phyloP scores from a whole-genome alignment of 495 filamentous ascomycete species.

The Lasiosphaeris hirsuta region DNA sequence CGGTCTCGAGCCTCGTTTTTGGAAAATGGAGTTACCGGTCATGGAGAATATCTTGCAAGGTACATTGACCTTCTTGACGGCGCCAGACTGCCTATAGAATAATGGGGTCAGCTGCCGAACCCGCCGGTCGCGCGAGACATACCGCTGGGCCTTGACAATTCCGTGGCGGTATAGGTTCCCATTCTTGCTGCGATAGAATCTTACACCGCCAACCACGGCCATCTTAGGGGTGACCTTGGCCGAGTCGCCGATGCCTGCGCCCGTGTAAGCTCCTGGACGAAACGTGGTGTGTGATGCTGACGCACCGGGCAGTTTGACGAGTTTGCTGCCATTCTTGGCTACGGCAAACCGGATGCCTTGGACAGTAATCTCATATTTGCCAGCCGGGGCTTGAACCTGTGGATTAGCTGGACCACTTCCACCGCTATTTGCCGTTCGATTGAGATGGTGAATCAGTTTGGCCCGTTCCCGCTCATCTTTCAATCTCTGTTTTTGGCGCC shows the following conservation, averaged over 20 bases:
- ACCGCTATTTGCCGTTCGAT: constrained; percentile 36
- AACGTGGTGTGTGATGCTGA: constrained; percentile 10
- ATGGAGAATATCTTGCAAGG: constrained; percentile 87
- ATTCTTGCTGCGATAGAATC: constrained; percentile 83
- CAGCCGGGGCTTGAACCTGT: constrained; percentile 20
- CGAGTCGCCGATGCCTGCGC: constrained; percentile 58
- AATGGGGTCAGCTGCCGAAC: constrained; percentile 24
- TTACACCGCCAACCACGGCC: constrained; percentile 74
- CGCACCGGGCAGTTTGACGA: constrained; percentile 70
- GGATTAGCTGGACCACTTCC: constrained; percentile 34
- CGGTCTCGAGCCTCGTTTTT: constrained; percentile 30
- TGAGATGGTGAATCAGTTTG: constrained; percentile 49
- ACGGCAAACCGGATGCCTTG: constrained; percentile 77
- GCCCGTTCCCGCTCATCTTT: constrained; percentile 63
- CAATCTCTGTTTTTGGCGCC: constrained; percentile 55
- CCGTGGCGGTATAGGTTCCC: constrained; percentile 84
- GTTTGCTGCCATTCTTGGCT: constrained; percentile 76
- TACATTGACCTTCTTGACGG: constrained; percentile 66
- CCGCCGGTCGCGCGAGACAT: constrained; percentile 32
- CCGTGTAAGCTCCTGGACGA: constrained; percentile 42
- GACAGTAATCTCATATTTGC: constrained; percentile 64
- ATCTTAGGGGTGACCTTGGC: constrained; percentile 74
- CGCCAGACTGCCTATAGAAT: constrained; percentile 36
- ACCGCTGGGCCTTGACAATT: constrained; percentile 64
- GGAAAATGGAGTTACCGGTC: constrained; percentile 70